These are phyloP conservation scores for Piper betle DNA, from an alignment of 164 flowering plant species.

Conservation along the genomic window DNA sequence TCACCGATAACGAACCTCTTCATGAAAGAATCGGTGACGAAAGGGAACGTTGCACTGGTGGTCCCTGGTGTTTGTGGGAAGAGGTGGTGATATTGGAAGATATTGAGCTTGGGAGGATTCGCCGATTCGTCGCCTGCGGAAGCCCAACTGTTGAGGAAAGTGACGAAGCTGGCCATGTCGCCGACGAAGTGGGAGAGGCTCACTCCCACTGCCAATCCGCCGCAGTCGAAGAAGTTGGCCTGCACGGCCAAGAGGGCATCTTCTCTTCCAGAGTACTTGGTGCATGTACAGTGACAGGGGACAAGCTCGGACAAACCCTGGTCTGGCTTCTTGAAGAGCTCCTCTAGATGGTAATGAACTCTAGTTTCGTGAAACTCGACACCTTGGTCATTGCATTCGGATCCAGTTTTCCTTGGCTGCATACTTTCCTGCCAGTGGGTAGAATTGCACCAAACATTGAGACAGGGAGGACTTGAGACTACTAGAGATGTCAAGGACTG, in stretches of 20 bases:
- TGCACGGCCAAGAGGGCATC: conserved; percentile 22
- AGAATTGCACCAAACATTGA: conserved; percentile 4
- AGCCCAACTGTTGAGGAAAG: conserved; percentile 39
- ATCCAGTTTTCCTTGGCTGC: conserved; percentile 1
- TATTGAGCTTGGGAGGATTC: conserved; percentile 7
- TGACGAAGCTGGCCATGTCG: conserved; percentile 25
- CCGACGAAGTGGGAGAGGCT: conserved; percentile 36
- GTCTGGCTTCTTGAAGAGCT: conserved; percentile 1
- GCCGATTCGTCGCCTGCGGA: conserved; percentile 6
- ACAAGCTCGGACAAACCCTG: conserved; percentile 14
- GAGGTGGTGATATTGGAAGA: conserved; percentile 5
- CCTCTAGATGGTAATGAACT: conserved; percentile 12
- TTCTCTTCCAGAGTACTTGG: background rate
- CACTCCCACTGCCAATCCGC: conserved; percentile 44
- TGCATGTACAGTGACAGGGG: conserved; percentile 8
- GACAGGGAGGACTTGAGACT: conserved; percentile 6
- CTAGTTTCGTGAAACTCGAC: conserved; percentile 12
- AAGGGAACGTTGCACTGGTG: too few species aligned
- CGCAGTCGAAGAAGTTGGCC: conserved; percentile 34
- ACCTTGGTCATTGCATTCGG: conserved; percentile 28
- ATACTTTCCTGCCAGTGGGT: conserved; percentile 9
- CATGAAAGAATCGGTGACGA: too few species aligned
- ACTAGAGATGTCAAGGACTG: background rate
- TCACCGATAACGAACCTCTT: conserved; percentile 2
- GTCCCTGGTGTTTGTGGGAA: too few species aligned